Evolutionary conservation across 2,329 filamentous ascomycete genomes (phyloP).

Genomic region (Trichoderma sp.): DNA sequence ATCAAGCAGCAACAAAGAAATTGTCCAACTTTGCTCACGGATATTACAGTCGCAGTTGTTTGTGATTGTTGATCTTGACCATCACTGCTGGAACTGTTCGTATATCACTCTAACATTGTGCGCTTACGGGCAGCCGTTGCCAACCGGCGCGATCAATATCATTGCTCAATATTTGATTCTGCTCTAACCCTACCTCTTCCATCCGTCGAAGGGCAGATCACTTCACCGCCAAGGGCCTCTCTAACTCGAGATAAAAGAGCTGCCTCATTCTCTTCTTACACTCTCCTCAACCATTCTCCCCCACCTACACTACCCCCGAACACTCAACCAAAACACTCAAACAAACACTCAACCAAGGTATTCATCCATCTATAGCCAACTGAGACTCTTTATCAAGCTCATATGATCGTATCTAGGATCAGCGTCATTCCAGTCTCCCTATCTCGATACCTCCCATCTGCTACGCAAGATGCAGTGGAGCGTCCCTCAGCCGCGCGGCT

Average conservation of each 20-base stretch:
- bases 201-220: not conserved
- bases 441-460: not conserved
- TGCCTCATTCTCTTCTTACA: accelerated
- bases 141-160: not conserved
- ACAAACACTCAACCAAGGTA: not conserved
- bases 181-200: not conserved
- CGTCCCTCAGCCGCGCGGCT: too few species aligned
- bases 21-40: not conserved
- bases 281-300: not conserved
- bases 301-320: not conserved
- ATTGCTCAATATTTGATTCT: not conserved
- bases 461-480: not conserved
- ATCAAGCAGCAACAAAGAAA: not conserved
- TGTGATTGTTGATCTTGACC: not conserved
- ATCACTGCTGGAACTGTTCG: not conserved
- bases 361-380: not conserved
- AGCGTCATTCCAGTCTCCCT: accelerated
- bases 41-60: not conserved
- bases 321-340: too few species aligned
- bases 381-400: not conserved
- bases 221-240: not conserved
- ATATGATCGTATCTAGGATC: not conserved
- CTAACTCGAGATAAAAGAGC: not conserved
- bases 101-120: not conserved
- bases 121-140: not conserved